Evolutionary conservation across 805 yeast species (phyloP), one percentile per base, ranked within the genome.

Genomic region (Barnettozyma botsteinii): DNA sequence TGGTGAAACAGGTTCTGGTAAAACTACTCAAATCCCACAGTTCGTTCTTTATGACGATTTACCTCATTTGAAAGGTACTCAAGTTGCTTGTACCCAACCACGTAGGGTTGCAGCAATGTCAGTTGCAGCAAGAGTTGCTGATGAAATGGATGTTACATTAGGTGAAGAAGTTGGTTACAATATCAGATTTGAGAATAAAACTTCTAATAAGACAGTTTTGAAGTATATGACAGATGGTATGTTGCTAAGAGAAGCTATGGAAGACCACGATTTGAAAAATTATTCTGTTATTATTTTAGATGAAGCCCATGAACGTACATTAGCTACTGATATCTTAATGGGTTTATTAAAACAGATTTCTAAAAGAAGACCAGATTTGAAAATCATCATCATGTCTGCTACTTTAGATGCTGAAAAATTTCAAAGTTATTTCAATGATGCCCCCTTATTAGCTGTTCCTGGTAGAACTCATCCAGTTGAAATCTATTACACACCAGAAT

Each of bases 161-260:
- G 98, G 98, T 26, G 83, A 82, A 50, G 95, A 91, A 64, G 98
- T 91, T 44, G 98, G 98, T 67, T 91, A 91, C 66, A 78, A 83
- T 50, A 85, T 91, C 53, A 82, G 98, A 69, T 91, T 91, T 59
- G 98, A 93, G 53, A 89, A 91, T 64, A 85, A 77, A 53, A 85
- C 96, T 2, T 70, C 84, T 30, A 70, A 73, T 40, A 83, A 79
- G 51, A 91, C 98, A 6, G 74, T 89, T 27, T 69, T 91, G 55
- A 87, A 88, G 64, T 91, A 93, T 68, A 86, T 91, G 97, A 91
- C 98, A 10, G 98, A 91, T 69, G 98, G 98, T 79, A 89, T 91
- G 97, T 73, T 91, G 38, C 69, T 91, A 51, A 77, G 97, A 57
- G 98, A 91, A 65, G 97, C 97, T 22, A 89, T 93, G 98, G 93